Percentiles rank a stretch among this genome's conserved stretches.
phyloP scores from a whole-genome alignment of 352 stramenopile genomes.

The Halophytophthora batemanensis region DNA sequence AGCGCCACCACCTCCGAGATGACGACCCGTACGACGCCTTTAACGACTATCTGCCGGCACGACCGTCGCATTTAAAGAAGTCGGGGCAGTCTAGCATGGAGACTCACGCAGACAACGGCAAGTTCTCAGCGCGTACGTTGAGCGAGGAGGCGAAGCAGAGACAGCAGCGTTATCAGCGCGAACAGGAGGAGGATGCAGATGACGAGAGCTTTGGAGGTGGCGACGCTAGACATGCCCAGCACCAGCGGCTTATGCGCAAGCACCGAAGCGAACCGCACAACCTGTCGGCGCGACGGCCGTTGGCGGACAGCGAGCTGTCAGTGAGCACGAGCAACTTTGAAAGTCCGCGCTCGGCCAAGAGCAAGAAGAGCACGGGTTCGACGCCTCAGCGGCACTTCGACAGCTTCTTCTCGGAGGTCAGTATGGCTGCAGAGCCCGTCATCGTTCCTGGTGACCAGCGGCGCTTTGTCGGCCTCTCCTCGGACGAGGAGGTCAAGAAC shows the following conservation, averaged over 20 bases:
- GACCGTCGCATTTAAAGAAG: constrained; percentile 47
- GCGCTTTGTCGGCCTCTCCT: constrained; percentile 26
- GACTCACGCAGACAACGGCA: constrained; percentile 23
- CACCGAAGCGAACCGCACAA: constrained; percentile 29
- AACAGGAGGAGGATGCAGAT: constrained; percentile 6
- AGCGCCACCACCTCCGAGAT: constrained; percentile 13
- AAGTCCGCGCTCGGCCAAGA: constrained; percentile 18
- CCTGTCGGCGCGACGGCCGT: constrained; percentile 13
- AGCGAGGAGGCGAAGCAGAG: constrained; percentile 20
- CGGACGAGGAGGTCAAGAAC: constrained; percentile 44
- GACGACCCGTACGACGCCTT: constrained; percentile 64
- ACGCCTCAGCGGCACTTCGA: constrained; percentile 17
- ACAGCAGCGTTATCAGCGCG: constrained; percentile 10
- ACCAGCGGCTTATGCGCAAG: constrained; percentile 21
- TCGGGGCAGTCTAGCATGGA: constrained; percentile 33
- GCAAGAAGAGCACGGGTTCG: constrained; percentile 11
- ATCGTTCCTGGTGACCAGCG: constrained; percentile 33
- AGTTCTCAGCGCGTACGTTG: constrained; percentile 36
- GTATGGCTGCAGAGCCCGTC: constrained; percentile 30
- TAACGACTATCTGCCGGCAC: constrained; percentile 67
- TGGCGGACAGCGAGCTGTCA: constrained; percentile 27
- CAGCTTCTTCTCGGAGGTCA: constrained; percentile 45
- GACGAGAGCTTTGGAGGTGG: too few relatives aligned
- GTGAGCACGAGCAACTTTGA: constrained; percentile 19
- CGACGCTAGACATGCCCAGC: too few relatives aligned